Conservation (phyloP, 176 grass and related monocot genomes). For the Musa itinerans region DNA sequence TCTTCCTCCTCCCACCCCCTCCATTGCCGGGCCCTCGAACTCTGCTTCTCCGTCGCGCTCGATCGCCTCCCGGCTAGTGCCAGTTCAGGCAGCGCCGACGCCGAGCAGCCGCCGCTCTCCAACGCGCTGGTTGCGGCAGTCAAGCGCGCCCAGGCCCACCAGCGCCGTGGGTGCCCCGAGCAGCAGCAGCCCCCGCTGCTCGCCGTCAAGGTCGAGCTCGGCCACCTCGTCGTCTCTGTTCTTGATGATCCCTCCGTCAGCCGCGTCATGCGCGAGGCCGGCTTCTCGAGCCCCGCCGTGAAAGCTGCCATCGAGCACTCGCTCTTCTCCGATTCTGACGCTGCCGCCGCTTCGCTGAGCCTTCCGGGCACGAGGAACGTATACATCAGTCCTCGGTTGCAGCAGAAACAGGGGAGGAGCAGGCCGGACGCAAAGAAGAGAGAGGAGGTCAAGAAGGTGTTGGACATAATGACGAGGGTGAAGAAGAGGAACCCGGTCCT, state of each 20-base stretch:
- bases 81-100: not conserved
- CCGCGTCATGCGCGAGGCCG: slow-evolving; percentile 29
- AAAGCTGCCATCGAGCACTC: slow-evolving; percentile 24
- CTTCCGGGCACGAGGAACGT: not conserved
- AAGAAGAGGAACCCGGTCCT: slow-evolving; percentile 25
- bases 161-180: slow-evolving; percentile 20
- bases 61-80: slow-evolving; percentile 18
- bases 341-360: not conserved
- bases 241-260: slow-evolving; percentile 30
- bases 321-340: not conserved
- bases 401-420: not conserved
- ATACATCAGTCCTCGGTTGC: slow-evolving; percentile 4
- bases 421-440: not conserved
- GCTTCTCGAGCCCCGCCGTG: slow-evolving; percentile 26
- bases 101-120: slow-evolving; percentile 8
- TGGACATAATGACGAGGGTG: slow-evolving; percentile 17
- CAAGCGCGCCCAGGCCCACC: slow-evolving; percentile 29
- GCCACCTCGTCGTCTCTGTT: slow-evolving; percentile 23
- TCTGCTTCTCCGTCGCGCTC: slow-evolving; percentile 33
- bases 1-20: slow-evolving; percentile 24
- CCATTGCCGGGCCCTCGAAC: slow-evolving; percentile 27
- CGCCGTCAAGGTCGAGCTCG: slow-evolving; percentile 21
- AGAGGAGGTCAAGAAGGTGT: slow-evolving; percentile 15
- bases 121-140: slow-evolving; percentile 26
- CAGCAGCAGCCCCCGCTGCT: slow-evolving; percentile 13